A percentile compares a stretch with the other conserved stretches of the same genome.
Conservation (phyloP, 257 asterid species). For the Marsdenia floribunda region DNA sequence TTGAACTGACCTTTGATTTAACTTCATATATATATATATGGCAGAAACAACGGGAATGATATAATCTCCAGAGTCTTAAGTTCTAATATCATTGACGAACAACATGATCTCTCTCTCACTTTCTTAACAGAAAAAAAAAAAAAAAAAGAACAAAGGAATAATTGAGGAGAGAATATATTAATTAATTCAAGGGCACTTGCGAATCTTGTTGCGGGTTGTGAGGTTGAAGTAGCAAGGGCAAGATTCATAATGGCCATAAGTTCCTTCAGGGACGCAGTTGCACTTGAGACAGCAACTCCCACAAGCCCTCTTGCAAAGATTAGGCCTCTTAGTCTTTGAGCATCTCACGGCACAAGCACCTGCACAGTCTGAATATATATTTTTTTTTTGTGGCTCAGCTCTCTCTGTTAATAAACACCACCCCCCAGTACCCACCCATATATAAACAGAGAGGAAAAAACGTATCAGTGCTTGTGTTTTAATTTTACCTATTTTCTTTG, state of each 20-base stretch:
- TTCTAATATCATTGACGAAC: too few species aligned
- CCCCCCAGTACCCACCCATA: too few species aligned
- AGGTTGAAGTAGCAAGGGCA: constrained; percentile 32
- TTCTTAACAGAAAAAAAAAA: too few species aligned
- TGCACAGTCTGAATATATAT: constrained; percentile 12
- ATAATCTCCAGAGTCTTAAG: too few species aligned
- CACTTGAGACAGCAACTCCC: constrained; percentile 29
- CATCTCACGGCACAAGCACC: constrained; percentile 23
- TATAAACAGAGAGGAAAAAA: too few species aligned
- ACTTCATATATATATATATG: too few species aligned
- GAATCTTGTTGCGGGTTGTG: constrained; percentile 23
- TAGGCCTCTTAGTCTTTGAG: constrained; percentile 15
- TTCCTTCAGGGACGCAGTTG: constrained; percentile 33
- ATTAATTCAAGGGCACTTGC: constrained; percentile 24
- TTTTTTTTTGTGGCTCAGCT: too few species aligned
- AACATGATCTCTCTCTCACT: too few species aligned
- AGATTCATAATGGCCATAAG: constrained; percentile 26
- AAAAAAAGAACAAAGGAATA: too few species aligned
- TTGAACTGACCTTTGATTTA: too few species aligned
- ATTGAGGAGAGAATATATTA: too few species aligned
- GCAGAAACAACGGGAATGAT: too few species aligned
- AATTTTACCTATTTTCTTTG: neutral
- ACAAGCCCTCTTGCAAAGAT: constrained; percentile 35
- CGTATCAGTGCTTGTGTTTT: neutral
- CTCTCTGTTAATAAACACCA: neutral